Conservation (phyloP, 257 asterid genomes). For the Hygrophila difformis region DNA sequence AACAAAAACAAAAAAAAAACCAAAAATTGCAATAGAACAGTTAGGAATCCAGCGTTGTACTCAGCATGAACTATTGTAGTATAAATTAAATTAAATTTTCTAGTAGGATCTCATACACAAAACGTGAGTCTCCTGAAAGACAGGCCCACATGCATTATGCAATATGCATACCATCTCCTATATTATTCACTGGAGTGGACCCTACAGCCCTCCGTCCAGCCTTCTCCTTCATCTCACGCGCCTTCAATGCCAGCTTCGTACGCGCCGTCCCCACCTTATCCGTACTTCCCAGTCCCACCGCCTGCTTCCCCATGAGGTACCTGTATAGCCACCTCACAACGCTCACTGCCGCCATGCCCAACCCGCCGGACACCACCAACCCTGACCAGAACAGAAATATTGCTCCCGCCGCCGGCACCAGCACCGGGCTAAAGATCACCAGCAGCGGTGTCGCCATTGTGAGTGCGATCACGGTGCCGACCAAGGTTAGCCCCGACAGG, state of each 20-base stretch:
- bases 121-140: too few relatives aligned
- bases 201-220: too few relatives aligned
- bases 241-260: constrained; percentile 40
- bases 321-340: constrained; percentile 64
- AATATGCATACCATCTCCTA: too few relatives aligned
- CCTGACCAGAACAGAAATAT: constrained; percentile 38
- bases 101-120: too few relatives aligned
- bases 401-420: constrained; percentile 55
- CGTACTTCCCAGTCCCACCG: constrained; percentile 49
- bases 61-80: too few relatives aligned
- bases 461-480: constrained; percentile 57
- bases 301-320: constrained; percentile 54
- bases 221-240: constrained; percentile 59
- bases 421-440: too few relatives aligned
- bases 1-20: too few relatives aligned
- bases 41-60: too few relatives aligned
- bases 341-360: constrained; percentile 63
- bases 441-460: constrained; percentile 65
- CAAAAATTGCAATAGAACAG: too few relatives aligned
- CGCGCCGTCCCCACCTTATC: constrained; percentile 42
- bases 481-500: constrained; percentile 52
- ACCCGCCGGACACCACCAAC: constrained; percentile 66
- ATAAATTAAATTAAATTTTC: too few relatives aligned
- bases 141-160: too few relatives aligned
- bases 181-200: too few relatives aligned